Conservation (phyloP, 1,284 basidiomycete genomes). For the Retiboletus fuscus region DNA sequence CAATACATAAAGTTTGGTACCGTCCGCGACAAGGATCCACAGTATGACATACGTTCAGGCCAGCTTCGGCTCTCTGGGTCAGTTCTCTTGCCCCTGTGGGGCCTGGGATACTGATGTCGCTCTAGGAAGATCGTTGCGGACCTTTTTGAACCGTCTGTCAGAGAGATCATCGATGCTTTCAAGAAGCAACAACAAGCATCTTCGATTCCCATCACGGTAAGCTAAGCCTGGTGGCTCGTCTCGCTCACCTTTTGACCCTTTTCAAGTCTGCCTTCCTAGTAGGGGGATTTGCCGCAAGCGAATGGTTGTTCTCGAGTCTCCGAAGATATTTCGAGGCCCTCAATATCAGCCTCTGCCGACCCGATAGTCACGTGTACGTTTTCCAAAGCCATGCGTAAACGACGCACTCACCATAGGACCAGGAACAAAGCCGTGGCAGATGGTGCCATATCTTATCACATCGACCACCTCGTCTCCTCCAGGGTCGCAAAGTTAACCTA, state of each 20-base stretch:
- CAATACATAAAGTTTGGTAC: conserved; percentile 65
- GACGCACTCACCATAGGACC: conserved; percentile 23
- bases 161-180: conserved; percentile 56
- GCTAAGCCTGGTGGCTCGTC: neutral
- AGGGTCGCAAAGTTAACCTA: conserved; percentile 61
- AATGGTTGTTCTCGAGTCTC: conserved; percentile 59
- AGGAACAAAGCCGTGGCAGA: conserved; percentile 71
- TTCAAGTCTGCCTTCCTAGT: conserved; percentile 52
- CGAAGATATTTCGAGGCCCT: conserved; percentile 46
- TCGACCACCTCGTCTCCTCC: conserved; percentile 62
- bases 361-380: conserved; percentile 56
- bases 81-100: conserved; percentile 20
- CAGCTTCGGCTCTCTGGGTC: conserved; percentile 60
- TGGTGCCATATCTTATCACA: no score
- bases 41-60: conserved; percentile 59
- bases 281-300: conserved; percentile 65
- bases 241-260: neutral
- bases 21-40: conserved; percentile 57
- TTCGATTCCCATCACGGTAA: conserved; percentile 51
- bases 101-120: neutral
- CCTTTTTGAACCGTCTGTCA: conserved; percentile 61
- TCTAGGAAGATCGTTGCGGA: conserved; percentile 54
- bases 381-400: neutral
- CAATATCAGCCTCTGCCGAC: conserved; percentile 50
- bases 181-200: conserved; percentile 49